A percentile compares a stretch with the other conserved stretches of the same genome.
phyloP scores from a whole-genome alignment of 1,284 basidiomycete genomes.

The Heterobasidion occidentale region DNA sequence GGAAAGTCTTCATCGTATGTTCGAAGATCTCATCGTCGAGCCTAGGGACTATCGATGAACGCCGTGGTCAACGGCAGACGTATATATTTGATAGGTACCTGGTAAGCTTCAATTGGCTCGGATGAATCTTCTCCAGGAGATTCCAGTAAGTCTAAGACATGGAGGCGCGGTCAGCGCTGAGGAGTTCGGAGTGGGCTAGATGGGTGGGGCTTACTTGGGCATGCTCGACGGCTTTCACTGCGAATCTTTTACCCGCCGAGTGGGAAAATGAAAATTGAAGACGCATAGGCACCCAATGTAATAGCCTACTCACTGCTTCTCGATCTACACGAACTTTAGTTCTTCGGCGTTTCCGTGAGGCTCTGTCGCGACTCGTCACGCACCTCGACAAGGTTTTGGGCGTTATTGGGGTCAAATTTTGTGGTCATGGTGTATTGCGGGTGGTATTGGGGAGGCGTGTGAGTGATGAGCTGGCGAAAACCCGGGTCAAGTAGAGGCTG shows the following conservation, averaged over 20 bases:
- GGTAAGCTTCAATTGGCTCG: conserved; percentile 73
- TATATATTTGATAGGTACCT: conserved; percentile 42
- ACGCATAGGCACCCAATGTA: not conserved
- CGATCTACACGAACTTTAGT: conserved; percentile 52
- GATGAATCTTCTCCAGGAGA: conserved; percentile 77
- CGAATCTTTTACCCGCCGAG: conserved; percentile 50
- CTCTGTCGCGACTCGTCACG: conserved; percentile 12
- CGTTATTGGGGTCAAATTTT: conserved; percentile 77
- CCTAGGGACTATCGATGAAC: conserved; percentile 30
- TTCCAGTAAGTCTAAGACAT: conserved; percentile 91
- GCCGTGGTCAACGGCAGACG: not conserved
- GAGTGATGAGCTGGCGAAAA: not conserved
- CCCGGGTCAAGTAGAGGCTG: not conserved
- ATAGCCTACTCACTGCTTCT: conserved; percentile 75
- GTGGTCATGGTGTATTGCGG: conserved; percentile 30
- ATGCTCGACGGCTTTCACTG: conserved; percentile 94
- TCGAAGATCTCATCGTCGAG: conserved; percentile 90
- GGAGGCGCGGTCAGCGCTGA: not conserved
- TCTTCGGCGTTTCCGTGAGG: conserved; percentile 1
- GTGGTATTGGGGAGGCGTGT: not conserved
- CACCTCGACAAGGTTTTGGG: conserved; percentile 85
- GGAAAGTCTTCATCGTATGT: conserved; percentile 74
- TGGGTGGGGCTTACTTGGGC: conserved; percentile 58
- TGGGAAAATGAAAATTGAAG: conserved; percentile 5
- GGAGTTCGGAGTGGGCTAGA: not conserved